These are phyloP conservation scores for Candida vaughaniae DNA, from an alignment of 805 yeast species.

Conservation along the genomic window DNA sequence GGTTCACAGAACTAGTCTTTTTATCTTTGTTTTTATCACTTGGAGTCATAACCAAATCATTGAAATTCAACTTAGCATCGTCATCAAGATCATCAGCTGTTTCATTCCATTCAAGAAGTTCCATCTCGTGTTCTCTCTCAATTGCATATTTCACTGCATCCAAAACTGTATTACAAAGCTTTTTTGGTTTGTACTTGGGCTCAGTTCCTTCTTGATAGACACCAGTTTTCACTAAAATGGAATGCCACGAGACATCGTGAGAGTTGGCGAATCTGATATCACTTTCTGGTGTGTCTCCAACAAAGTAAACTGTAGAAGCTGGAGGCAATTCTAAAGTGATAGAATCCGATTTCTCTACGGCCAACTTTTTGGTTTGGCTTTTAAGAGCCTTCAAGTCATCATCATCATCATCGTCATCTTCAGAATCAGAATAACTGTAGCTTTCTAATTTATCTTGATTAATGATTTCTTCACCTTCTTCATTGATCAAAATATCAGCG, in stretches of 20 bases:
- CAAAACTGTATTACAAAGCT: conserved; percentile 67
- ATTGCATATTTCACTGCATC: conserved; percentile 83
- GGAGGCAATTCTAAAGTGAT: conserved; percentile 67
- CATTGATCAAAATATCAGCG: conserved; percentile 42
- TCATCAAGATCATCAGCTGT: conserved; percentile 36
- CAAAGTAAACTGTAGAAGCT: conserved; percentile 82
- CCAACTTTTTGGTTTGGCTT: conserved; percentile 23
- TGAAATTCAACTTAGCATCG: conserved; percentile 39
- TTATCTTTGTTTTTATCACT: conserved; percentile 22
- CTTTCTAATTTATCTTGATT: conserved; percentile 42
- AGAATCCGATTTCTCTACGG: conserved; percentile 35
- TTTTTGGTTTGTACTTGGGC: conserved; percentile 79
- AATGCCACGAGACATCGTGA: conserved; percentile 81
- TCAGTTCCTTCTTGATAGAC: conserved; percentile 78
- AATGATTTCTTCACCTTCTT: conserved; percentile 44
- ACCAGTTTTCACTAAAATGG: conserved; percentile 83
- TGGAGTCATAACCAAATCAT: conserved; percentile 48
- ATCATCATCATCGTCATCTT: conserved; percentile 27
- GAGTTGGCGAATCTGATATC: conserved; percentile 86
- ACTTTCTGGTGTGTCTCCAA: conserved; percentile 88
- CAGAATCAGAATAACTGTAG: conserved; percentile 28
- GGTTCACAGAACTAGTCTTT: conserved; percentile 9
- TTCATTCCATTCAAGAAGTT: conserved; percentile 72
- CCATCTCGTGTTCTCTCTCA: conserved; percentile 74
- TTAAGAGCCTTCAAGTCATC: conserved; percentile 10